Base-by-base conservation (phyloP, 1,284 basidiomycete species). In the Rhodotorula sp. region DNA sequence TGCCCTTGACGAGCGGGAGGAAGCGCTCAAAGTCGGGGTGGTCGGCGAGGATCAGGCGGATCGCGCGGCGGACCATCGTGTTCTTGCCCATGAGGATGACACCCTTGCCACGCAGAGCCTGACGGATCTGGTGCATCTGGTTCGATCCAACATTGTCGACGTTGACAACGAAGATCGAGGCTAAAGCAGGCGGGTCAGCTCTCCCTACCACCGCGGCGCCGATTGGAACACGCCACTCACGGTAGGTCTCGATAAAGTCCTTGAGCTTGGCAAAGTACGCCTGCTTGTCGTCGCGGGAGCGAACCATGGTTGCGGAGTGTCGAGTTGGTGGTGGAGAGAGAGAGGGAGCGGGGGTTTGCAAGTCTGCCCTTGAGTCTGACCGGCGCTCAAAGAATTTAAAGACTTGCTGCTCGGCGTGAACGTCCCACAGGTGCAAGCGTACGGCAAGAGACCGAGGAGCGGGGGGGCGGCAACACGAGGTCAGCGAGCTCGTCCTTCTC, bases 41-140 rank as follows among this genome's bases (percentile, higher is more conserved):
- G 81, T 98, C 95, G 77, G 86, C 73, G 80, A 98, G 86, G 83
- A 98, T 88, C 81, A 89, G 86, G 79, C 95, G 93, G 77, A 99
- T 87, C 71, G 94, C 95, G 81, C 95, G 93, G 85, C 95, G 92
- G 80, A 98, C 95, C 97, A 99, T 98, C 82, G 97, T 99, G 90
- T 99, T 99, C 87, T 99, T 99, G 82, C 95, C 95, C 97, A 99
- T 99, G 79, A 99, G 85, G 77, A 99, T 95, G 72, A 94, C 85
- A 86, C 92, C 97, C 84, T 93, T 94, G 81, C 93, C 93, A 80
- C 97, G 93, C 83, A 99, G 89, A 66, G 95, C 86, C 78, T 92
- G 90, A 86, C 97, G 95, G 82, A 99, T 98, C 84, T 97, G 93
- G 83, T 97, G 94, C 93, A 95, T 82, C 85, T 99, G 97, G 87